Evolutionary conservation across 2,329 filamentous ascomycete genomes (phyloP).

Genomic region (Coniochaeta ligniaria): DNA sequence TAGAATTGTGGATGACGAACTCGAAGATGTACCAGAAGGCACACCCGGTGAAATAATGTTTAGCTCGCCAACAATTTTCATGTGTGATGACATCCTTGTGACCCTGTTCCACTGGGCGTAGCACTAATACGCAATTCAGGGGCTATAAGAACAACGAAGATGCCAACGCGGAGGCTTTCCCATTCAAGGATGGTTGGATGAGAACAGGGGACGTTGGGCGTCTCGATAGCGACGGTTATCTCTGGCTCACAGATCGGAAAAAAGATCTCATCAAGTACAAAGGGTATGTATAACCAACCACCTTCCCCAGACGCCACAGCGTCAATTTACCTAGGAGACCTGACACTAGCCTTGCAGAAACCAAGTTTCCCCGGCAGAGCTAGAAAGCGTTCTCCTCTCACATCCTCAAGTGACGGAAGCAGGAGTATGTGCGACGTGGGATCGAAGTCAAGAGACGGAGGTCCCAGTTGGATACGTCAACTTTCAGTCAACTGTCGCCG

Average conservation of each 20-base stretch:
- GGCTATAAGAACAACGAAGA: slow-evolving; percentile 18
- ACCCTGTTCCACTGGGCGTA: no score
- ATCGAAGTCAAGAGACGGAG: slow-evolving; percentile 16
- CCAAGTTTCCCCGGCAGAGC: slow-evolving; percentile 23
- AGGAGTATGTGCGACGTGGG: slow-evolving; percentile 20
- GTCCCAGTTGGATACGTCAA: slow-evolving; percentile 21
- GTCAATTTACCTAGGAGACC: neutral
- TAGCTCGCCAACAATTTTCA: slow-evolving; percentile 15
- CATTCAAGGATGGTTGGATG: slow-evolving; percentile 18
- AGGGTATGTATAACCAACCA: slow-evolving; percentile 8
- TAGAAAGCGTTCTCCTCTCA: slow-evolving; percentile 19
- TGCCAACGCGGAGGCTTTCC: slow-evolving; percentile 15
- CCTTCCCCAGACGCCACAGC: neutral
- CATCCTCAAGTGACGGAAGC: slow-evolving; percentile 19
- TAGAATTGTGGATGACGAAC: slow-evolving; percentile 21
- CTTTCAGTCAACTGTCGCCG: slow-evolving; percentile 5
- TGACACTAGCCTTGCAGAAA: neutral
- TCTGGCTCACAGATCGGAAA: slow-evolving; percentile 22
- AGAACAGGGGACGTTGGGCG: slow-evolving; percentile 21
- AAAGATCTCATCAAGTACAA: slow-evolving; percentile 25
- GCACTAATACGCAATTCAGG: slow-evolving; percentile 7
- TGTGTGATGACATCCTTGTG: neutral
- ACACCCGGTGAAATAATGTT: slow-evolving; percentile 20
- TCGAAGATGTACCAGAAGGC: slow-evolving; percentile 17
- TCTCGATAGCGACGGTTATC: slow-evolving; percentile 19